Evolutionary conservation across 345 rosid species (phyloP), one percentile per base, ranked within the genome.

Genomic region (Gossypium ekmanianum): DNA sequence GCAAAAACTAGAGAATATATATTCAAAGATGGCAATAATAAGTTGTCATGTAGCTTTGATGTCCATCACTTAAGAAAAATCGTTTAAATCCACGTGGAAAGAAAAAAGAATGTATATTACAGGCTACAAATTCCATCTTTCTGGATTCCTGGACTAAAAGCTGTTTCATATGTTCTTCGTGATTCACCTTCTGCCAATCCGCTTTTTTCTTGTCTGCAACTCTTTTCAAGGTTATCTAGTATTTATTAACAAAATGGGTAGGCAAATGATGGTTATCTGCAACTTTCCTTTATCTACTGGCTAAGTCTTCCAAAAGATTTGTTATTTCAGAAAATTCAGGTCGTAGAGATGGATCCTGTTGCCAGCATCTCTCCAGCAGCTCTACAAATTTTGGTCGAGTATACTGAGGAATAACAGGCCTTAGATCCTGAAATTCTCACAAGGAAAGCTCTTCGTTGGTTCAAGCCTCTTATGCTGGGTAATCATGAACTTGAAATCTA

Each of bases 301-400:
- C 79, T 11, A 88, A 68, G 12, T 75, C 82, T 63, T 77, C 87
- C 65, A 90, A 80, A 74, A 79, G 29, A 39, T 84, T 80, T 56
- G 78, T 50, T 63, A 87, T 83, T 82, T 88, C 94, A 39, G 87
- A 82, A 80, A 90, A 88, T 65, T 85, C 92, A 5, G 94, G 92
- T 79, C 94, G 85, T 79, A 78, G 62, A 45, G 75, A 84, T 47
- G 94, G 86, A 20, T 85, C 87, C 18, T 62, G 85, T 73, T 87
- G 84, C 94, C 94, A 90, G 84, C 94, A 88, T 78, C 82, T 82
- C 75, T 83, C 80, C 45, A 90, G 85, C 79, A 90, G 76, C 72
- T 82, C 87, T 64, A 63, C 85, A 52, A 90, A 44, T 54, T 81
- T 74, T 2, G 83, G 87, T 83, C 84, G 89, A 63, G 89, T 84